Evolutionary conservation across 495 filamentous ascomycete genomes (phyloP).

Genomic region (Hyphodiscus hymeniophilus): DNA sequence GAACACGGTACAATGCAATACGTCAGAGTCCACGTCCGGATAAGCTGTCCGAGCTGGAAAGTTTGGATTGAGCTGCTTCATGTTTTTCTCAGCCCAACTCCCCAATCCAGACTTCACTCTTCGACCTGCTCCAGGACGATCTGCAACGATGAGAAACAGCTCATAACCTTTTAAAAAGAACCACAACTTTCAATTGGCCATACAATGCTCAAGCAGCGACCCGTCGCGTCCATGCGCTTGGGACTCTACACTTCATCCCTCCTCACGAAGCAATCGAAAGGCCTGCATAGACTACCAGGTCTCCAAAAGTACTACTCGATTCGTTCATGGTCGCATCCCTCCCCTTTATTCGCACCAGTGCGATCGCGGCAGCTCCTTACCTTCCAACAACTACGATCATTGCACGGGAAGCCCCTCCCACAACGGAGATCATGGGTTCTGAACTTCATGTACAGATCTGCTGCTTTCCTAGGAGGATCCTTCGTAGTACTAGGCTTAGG

Average conservation of each 20-base stretch:
- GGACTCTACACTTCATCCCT: background rate
- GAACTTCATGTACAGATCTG: conserved; percentile 43
- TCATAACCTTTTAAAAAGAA: too few species aligned
- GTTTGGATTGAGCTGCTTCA: too few species aligned
- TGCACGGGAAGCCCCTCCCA: conserved; percentile 42
- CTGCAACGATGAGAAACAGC: too few species aligned
- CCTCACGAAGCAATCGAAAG: background rate
- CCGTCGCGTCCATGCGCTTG: conserved; percentile 4
- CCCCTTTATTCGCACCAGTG: background rate
- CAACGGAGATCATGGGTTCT: conserved; percentile 33
- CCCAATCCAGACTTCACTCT: conserved; percentile 1
- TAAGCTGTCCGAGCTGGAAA: background rate
- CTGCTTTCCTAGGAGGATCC: conserved; percentile 40
- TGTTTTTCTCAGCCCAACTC: background rate
- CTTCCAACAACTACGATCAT: conserved; percentile 8
- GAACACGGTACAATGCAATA: too few species aligned
- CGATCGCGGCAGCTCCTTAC: conserved; percentile 5
- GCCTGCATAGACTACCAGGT: background rate
- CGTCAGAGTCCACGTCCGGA: too few species aligned
- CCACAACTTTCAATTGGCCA: too few species aligned
- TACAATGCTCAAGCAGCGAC: conserved; percentile 15
- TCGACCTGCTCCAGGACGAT: conserved; percentile 4
- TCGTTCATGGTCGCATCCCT: background rate
- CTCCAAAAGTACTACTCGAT: background rate
- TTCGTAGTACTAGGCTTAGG: conserved; percentile 35